Base-by-base conservation (phyloP, 768 basidiomycete genomes). In the Stropharia rugosoannulata region DNA sequence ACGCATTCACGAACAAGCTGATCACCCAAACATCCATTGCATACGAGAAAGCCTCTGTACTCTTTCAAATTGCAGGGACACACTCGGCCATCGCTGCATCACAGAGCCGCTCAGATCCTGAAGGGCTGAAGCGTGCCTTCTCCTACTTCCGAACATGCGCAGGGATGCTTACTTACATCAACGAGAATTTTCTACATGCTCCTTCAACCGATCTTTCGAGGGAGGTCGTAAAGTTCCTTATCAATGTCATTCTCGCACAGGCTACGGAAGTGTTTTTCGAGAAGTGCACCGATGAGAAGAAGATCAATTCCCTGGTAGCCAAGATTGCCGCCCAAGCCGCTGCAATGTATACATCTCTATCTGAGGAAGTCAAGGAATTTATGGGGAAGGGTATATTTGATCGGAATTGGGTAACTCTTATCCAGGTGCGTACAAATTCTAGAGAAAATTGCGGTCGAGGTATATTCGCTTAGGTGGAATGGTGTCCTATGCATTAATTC, bases 131-230 rank as follows among this genome's bases (percentile, higher is more conserved):
- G 72, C 85, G 93, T 35, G 85, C 96, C 0, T 99, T 97, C 75
- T 84, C 93, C 73, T 95, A 93, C 73, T 91, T 93, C 64, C 79
- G 89, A 15, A 85, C 90, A 10, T 87, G 90, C 40, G 93, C 95
- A 2, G 97, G 97, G 16, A 97, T 99, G 93, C 84, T 98, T 66
- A 93, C 87, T 5, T 99, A 98, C 70, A 95, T 99, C 77, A 98
- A 98, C 75, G 97, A 99, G 72, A 98, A 99, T 81, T 99, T 99
- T 70, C 77, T 99, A 0, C 97, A 99, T 64, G 97, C 96, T 0
- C 97, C 97, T 0, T 94, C 91, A 18, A 97, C 93, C 1, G 97
- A 98, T 73, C 83, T 98, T 43, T 89, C 88, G 64, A 81, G 93
- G 16, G 96, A 98, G 57, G 93, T 98, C 53, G 82, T 99, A 78